These are phyloP conservation scores for Phoma sp. DNA, from an alignment of 2,329 filamentous ascomycete genomes.

Conservation along the genomic window DNA sequence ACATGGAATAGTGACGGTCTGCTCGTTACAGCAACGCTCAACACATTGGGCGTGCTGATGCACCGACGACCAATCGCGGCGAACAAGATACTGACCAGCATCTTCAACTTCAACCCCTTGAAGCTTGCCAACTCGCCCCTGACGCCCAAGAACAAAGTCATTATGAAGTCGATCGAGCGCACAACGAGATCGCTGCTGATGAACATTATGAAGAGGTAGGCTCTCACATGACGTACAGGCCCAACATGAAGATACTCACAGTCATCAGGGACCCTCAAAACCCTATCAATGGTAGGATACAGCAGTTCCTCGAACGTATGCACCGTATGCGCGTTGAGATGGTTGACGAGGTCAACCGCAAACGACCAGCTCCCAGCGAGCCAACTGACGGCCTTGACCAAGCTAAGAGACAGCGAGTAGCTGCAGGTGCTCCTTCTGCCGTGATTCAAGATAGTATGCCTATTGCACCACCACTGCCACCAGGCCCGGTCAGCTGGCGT, in stretches of 20 bases:
- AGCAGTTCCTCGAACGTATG: slow-evolving; percentile 84
- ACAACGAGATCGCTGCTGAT: slow-evolving; percentile 84
- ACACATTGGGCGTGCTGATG: slow-evolving; percentile 83
- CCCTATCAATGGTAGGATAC: slow-evolving; percentile 77
- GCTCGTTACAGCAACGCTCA: slow-evolving; percentile 88
- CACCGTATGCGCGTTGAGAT: slow-evolving; percentile 79
- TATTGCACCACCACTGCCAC: slow-evolving; percentile 73
- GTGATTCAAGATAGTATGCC: slow-evolving; percentile 40
- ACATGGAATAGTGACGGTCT: slow-evolving; percentile 74
- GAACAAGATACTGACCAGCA: slow-evolving; percentile 82
- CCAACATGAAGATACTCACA: slow-evolving; percentile 8
- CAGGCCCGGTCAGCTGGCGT: slow-evolving; percentile 78
- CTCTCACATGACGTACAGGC: slow-evolving; percentile 6
- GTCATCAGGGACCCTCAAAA: slow-evolving; percentile 76
- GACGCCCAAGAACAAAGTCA: slow-evolving; percentile 79
- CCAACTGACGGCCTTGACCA: slow-evolving; percentile 75
- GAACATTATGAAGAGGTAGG: slow-evolving; percentile 80
- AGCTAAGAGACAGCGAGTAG: slow-evolving; percentile 81
- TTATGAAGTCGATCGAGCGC: slow-evolving; percentile 93
- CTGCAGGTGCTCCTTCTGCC: slow-evolving; percentile 55
- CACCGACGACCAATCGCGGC: slow-evolving; percentile 81
- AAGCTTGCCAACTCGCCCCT: slow-evolving; percentile 79
- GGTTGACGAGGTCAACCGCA: slow-evolving; percentile 79
- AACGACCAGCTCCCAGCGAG: slow-evolving; percentile 75
- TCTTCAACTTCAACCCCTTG: slow-evolving; percentile 91